These are phyloP conservation scores for Eucalyptus marginata DNA, from an alignment of 345 rosid genomes.

Conservation along the genomic window DNA sequence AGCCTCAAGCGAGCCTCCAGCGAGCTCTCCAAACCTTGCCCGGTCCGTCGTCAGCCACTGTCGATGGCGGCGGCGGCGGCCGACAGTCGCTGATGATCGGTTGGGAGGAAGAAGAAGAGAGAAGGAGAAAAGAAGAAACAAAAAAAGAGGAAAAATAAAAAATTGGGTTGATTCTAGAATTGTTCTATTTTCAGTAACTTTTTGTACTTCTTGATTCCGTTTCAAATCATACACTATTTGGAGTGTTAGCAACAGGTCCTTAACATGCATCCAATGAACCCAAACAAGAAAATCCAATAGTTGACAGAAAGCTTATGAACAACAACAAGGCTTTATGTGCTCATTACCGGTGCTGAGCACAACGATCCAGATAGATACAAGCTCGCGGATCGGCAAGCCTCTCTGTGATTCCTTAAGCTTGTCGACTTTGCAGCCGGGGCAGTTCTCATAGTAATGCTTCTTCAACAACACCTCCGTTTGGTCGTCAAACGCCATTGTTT, in stretches of 20 bases:
- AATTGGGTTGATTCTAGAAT: too few relatives aligned
- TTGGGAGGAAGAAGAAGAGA: too few relatives aligned
- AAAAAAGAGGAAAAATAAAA: too few relatives aligned
- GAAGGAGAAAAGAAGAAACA: too few relatives aligned
- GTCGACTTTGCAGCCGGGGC: constrained; percentile 80
- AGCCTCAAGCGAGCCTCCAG: too few relatives aligned
- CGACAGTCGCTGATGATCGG: fast-evolving
- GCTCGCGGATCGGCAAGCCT: constrained; percentile 51
- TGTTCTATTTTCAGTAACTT: too few relatives aligned
- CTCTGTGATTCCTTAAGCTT: constrained; percentile 31
- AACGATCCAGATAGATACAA: constrained; percentile 56
- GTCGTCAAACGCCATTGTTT: not conserved
- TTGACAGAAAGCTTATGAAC: not conserved
- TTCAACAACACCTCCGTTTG: constrained; percentile 37
- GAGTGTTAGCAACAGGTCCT: too few relatives aligned
- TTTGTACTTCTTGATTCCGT: too few relatives aligned
- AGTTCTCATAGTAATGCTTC: constrained; percentile 46
- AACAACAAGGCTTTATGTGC: not conserved
- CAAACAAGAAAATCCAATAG: not conserved
- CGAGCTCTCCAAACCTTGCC: too few relatives aligned
- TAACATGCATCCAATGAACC: not conserved
- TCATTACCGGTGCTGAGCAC: constrained; percentile 51
- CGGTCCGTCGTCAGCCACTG: fast-evolving
- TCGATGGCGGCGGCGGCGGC: fast-evolving
- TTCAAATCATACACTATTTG: too few relatives aligned